These are phyloP conservation scores for Nephelium lappaceum DNA, from an alignment of 345 rosid genomes.

Conservation along the genomic window DNA sequence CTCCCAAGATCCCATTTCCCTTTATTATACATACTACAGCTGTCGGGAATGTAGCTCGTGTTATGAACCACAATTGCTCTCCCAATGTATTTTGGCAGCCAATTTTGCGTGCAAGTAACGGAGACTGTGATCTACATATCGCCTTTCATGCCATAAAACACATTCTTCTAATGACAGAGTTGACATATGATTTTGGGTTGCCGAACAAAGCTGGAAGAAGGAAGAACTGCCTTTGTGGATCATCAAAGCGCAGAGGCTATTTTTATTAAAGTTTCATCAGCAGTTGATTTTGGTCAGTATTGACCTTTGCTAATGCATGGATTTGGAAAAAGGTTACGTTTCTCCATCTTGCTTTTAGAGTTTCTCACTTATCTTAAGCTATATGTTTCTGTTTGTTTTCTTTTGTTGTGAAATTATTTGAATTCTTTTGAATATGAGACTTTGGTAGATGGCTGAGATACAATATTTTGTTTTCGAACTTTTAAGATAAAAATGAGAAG, in stretches of 20 bases:
- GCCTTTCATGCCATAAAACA: slow-evolving; percentile 69
- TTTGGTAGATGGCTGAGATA: neutral
- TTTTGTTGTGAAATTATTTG: neutral
- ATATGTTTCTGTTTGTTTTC: neutral
- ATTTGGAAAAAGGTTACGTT: slow-evolving; percentile 15
- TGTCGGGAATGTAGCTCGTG: slow-evolving; percentile 81
- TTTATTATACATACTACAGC: slow-evolving; percentile 67
- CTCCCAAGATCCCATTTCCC: slow-evolving; percentile 51
- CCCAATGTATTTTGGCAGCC: slow-evolving; percentile 93
- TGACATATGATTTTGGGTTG: slow-evolving; percentile 82
- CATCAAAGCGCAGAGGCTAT: slow-evolving; percentile 58
- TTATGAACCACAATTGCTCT: slow-evolving; percentile 89
- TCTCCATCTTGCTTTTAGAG: neutral
- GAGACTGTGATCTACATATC: slow-evolving; percentile 40
- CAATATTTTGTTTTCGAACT: neutral
- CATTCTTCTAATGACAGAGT: slow-evolving; percentile 86
- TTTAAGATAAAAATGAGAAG: neutral
- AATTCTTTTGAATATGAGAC: neutral
- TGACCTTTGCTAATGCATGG: neutral
- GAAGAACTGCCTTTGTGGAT: slow-evolving; percentile 66
- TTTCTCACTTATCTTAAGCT: neutral
- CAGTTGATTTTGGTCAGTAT: neutral
- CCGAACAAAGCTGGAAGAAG: slow-evolving; percentile 38
- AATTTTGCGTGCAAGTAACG: slow-evolving; percentile 38
- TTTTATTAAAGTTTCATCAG: slow-evolving; percentile 30